Conservation (phyloP, 2,329 filamentous ascomycete genomes). For the Capronia epimyces region DNA sequence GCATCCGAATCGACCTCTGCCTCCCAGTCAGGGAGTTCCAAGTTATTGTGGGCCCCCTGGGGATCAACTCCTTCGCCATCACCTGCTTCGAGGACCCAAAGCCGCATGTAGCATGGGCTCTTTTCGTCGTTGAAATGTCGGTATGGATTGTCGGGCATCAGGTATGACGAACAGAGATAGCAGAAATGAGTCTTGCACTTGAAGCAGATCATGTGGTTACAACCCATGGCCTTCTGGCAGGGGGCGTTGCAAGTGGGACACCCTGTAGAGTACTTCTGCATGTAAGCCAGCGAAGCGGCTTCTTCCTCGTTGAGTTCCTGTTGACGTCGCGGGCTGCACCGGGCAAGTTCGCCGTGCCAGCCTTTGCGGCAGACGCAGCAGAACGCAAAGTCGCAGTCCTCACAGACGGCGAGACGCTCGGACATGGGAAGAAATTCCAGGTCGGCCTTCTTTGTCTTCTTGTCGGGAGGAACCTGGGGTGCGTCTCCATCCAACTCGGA, state of each 20-base stretch:
- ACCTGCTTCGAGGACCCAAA: constrained; percentile 85
- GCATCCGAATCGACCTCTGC: constrained; percentile 29
- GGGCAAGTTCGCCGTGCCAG: constrained; percentile 88
- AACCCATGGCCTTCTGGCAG: constrained; percentile 85
- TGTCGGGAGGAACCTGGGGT: neutral
- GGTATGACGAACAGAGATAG: constrained; percentile 86
- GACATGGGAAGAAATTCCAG: constrained; percentile 44
- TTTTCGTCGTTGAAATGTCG: constrained; percentile 72
- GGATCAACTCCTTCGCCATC: constrained; percentile 50
- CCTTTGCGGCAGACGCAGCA: constrained; percentile 68
- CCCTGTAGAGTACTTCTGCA: constrained; percentile 72
- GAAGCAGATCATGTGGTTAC: constrained; percentile 95
- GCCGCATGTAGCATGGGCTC: constrained; percentile 70
- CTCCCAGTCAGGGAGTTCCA: constrained; percentile 34
- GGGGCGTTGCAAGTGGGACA: constrained; percentile 84
- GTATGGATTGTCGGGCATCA: constrained; percentile 76
- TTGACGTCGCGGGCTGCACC: constrained; percentile 59
- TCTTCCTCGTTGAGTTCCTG: constrained; percentile 77
- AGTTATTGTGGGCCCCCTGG: constrained; percentile 6
- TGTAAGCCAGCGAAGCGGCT: constrained; percentile 77
- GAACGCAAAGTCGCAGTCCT: constrained; percentile 85
- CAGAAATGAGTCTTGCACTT: constrained; percentile 90
- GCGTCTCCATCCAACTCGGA: constrained; percentile 51
- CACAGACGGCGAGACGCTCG: constrained; percentile 75
- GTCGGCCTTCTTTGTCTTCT: constrained; percentile 32